Evolutionary conservation across 2,329 filamentous ascomycete genomes (phyloP), one percentile per base, ranked within the genome.

Genomic region (Periconia sp.): DNA sequence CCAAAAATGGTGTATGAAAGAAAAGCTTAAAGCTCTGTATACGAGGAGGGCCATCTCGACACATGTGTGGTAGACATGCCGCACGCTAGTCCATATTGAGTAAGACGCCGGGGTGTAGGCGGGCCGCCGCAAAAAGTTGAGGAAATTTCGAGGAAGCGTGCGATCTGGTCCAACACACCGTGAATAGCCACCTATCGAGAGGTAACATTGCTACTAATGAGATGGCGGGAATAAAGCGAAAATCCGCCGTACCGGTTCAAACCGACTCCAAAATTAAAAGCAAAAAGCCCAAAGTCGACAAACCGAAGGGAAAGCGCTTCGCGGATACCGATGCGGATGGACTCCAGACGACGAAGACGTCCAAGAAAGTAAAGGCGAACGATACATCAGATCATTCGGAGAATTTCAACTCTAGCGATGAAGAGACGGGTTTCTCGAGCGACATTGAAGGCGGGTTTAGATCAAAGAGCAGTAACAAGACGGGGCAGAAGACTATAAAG

Each of bases 281-380:
- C 54, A 80, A 79, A 59, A 77, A 76, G 50, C 62, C 61, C 49
- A 73, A 72, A 57, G 61, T 69, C 35, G 68, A 71, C 33, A 73
- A 74, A 56, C 47, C 65, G 9, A 49, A 62, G 6, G 60, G 61
- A 20, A 73, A 71, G 56, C 56, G 56, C 45, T 57, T 60, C 18
- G 59, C 63, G 41, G 66, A 67, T 47, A 31, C 58, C 7, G 59
- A 67, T 50, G 61, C 55, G 30, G 59, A 67, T 50, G 61, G 55
- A 23, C 58, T 63, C 37, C 66, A 65, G 54, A 60, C 61, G 11
- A 47, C 53, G 33, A 70, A 73, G 56, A 61, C 62, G 53, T 62
- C 62, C 42, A 71, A 68, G 52, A 70, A 69, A 59, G 44, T 54
- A 41, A 66, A 65, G 49, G 43, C 46, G 27, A 57, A 64, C 46